Evolutionary conservation across 2,329 filamentous ascomycete genomes (phyloP), one percentile per base, ranked within the genome.

Genomic region (Scedosporium dehoogii): DNA sequence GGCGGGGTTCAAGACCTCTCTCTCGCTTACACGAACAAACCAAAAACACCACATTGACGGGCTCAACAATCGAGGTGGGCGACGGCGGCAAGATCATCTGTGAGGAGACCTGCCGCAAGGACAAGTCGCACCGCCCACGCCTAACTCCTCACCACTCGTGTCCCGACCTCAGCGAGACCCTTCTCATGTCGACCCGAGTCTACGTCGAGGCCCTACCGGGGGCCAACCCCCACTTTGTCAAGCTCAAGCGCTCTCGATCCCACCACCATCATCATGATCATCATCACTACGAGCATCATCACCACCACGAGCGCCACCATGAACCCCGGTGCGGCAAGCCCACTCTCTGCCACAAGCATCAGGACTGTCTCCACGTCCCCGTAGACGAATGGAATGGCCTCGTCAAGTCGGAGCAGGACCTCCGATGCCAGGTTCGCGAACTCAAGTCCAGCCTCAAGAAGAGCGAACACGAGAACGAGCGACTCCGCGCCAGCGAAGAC

Each of bases 221-320:
- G 12, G 75, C 74, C 18, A 70, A 67, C 42, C 68, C 69, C 33
- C 74, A 75, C 63, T 74, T 74, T 61, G 74, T 78, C 25, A 69
- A 72, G 53, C 65, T 77, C 70, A 76, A 76, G 67, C 73, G 74
- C 61, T 75, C 75, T 18, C 71, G 71, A 62, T 75, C 75, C 3
- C 71, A 75, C 21, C 62, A 65, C 55, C 68, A 73, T 46, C 67
- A 71, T 56, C 69, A 71, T 60, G 68, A 67, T 53, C 71, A 70
- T 44, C 69, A 70, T 57, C 70, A 71, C 59, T 67, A 70, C 63
- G 70, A 68, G 62, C 68, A 71, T 63, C 68, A 70, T 65, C 72
- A 75, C 61, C 69, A 71, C 55, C 64, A 76, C 69, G 76, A 75
- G 65, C 73, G 73, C 60, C 75, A 74, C 23, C 71, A 70, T 62